phyloP scores from a whole-genome alignment of 768 basidiomycete genomes.

The Psilocybe sp. region DNA sequence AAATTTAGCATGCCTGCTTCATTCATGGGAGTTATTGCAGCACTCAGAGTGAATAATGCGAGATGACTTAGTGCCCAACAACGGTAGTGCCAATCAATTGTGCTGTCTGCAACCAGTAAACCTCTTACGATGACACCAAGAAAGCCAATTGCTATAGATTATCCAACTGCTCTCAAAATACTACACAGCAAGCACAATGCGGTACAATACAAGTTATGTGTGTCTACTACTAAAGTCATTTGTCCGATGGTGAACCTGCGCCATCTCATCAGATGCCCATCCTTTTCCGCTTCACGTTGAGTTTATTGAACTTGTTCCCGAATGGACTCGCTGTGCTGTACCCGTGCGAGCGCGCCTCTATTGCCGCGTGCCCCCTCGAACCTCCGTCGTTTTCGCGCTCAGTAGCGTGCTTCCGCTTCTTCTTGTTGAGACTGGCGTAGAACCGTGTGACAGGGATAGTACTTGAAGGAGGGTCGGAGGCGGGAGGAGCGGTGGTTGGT shows the following conservation, averaged over 20 bases:
- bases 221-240: not conserved
- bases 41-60: too few relatives aligned
- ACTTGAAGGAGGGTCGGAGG: slow-evolving; percentile 22
- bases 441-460: slow-evolving; percentile 24
- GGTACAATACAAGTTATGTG: not conserved
- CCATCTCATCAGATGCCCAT: slow-evolving; percentile 16
- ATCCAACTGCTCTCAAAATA: too few relatives aligned
- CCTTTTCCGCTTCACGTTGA: slow-evolving; percentile 18
- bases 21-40: too few relatives aligned
- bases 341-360: slow-evolving; percentile 19
- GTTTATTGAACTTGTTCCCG: slow-evolving; percentile 7
- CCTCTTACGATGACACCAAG: too few relatives aligned
- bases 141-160: too few relatives aligned
- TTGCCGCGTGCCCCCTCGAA: slow-evolving; percentile 7
- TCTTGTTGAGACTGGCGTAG: slow-evolving; percentile 27
- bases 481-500: slow-evolving; percentile 27
- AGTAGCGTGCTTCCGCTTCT: slow-evolving; percentile 29
- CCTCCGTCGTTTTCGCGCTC: slow-evolving; percentile 8
- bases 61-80: too few relatives aligned
- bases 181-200: not conserved
- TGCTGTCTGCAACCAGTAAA: too few relatives aligned
- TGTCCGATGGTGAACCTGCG: not conserved
- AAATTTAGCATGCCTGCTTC: too few relatives aligned
- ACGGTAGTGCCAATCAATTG: too few relatives aligned
- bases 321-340: slow-evolving; percentile 18